Evolutionary conservation across 345 rosid species (phyloP).

Genomic region (Eucalyptus tenuipes): DNA sequence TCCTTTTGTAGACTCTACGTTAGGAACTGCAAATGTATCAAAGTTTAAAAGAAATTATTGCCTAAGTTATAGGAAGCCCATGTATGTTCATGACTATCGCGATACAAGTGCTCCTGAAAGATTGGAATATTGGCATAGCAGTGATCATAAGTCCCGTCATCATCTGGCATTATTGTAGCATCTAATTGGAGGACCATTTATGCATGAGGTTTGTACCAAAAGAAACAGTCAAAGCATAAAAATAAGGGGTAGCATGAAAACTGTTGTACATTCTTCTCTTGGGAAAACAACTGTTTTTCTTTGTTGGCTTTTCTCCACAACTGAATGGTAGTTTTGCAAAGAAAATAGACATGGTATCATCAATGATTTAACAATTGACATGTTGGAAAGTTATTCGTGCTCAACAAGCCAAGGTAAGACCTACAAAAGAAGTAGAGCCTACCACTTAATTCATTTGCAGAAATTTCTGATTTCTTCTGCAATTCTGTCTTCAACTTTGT

Average conservation of each 20-base stretch:
- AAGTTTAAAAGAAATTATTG: background rate
- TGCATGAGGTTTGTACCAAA: background rate
- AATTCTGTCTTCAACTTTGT: constrained; percentile 59
- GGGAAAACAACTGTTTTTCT: background rate
- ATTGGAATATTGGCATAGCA: background rate
- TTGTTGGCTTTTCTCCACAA: background rate
- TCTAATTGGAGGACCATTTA: background rate
- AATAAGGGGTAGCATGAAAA: background rate
- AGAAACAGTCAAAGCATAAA: background rate
- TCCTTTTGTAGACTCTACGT: constrained; percentile 16
- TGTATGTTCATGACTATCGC: background rate
- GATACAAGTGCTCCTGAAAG: background rate
- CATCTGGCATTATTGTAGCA: background rate
- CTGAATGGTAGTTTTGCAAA: background rate
- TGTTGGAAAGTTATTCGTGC: background rate
- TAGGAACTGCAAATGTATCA: constrained; percentile 34
- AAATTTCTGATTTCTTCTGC: constrained; percentile 43
- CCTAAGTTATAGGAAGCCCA: background rate
- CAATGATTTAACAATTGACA: background rate
- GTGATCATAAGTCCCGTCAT: background rate
- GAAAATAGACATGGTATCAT: background rate
- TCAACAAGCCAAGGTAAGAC: background rate
- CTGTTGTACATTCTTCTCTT: background rate
- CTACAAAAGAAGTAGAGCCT: background rate
- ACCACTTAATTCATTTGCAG: constrained; percentile 38